These are phyloP conservation scores for Sequoia sempervirens DNA, from an alignment of 75 land plant species.

Conservation along the genomic window DNA sequence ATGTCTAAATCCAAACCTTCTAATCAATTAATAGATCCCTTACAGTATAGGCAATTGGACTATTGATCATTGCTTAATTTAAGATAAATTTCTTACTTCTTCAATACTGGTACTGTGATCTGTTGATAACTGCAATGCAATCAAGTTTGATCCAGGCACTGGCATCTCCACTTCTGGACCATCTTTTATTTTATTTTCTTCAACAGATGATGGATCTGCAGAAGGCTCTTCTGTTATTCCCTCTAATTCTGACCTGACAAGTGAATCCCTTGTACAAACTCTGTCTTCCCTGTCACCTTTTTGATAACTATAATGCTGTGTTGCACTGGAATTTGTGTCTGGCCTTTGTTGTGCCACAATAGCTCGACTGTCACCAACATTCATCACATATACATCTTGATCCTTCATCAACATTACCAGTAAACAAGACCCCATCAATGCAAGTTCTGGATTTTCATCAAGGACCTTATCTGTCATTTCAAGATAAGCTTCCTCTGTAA, in stretches of 20 bases:
- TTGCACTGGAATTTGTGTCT: constrained; percentile 16
- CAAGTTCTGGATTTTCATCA: constrained; percentile 86
- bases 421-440: constrained; percentile 93
- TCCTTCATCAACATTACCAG: constrained; percentile 93
- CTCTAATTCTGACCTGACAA: constrained; percentile 39
- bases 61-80: not conserved
- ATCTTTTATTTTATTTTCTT: constrained; percentile 16
- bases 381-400: constrained; percentile 98
- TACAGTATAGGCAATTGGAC: not conserved
- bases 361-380: constrained; percentile 97
- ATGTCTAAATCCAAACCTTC: not conserved
- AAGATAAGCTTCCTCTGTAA: constrained; percentile 74
- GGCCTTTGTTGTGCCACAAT: constrained; percentile 68
- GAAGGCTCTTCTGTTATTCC: constrained; percentile 62
- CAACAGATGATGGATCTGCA: constrained; percentile 24
- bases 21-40: not conserved
- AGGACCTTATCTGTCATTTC: constrained; percentile 84
- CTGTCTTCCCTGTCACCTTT: constrained; percentile 3
- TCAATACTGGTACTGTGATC: constrained; percentile 95
- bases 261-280: constrained; percentile 9
- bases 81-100: constrained; percentile 52
- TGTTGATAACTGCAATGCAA: constrained; percentile 82
- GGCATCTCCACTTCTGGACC: constrained; percentile 14
- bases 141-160: constrained; percentile 35
- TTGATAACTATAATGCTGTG: not conserved